Conservation (phyloP, 352 stramenopile species). For the Phytophthora chlamydospora region DNA sequence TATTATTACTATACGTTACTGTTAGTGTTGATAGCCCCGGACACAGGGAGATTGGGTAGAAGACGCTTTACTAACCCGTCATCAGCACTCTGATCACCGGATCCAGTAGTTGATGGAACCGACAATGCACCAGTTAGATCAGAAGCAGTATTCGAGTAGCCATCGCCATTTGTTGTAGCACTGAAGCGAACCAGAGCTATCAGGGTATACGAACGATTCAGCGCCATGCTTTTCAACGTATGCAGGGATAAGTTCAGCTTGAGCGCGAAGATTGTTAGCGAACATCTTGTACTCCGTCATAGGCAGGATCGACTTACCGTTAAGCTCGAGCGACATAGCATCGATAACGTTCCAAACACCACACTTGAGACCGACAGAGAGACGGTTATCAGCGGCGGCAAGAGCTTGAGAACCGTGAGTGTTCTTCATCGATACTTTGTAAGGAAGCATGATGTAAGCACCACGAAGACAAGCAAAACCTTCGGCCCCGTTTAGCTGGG, state of each 20-base stretch:
- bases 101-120: too few relatives aligned
- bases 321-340: constrained; percentile 4
- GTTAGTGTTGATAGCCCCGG: too few relatives aligned
- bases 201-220: background rate
- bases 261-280: constrained; percentile 2
- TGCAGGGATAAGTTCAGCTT: background rate
- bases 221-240: constrained; percentile 5
- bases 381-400: background rate
- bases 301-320: background rate
- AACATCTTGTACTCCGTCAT: constrained; percentile 1
- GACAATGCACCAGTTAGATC: too few relatives aligned
- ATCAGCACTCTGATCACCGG: too few relatives aligned
- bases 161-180: too few relatives aligned
- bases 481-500: constrained; percentile 7
- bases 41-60: too few relatives aligned
- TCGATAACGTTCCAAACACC: constrained; percentile 9
- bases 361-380: too few relatives aligned
- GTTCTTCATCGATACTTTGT: constrained; percentile 6
- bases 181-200: background rate
- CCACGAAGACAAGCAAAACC: constrained; percentile 1
- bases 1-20: too few relatives aligned
- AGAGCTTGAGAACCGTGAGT: background rate
- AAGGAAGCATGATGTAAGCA: constrained; percentile 1
- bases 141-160: too few relatives aligned
- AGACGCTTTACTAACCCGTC: too few relatives aligned